Base-by-base conservation (phyloP, 176 grass and related monocot genomes). In the Bolboschoenus planiculmis region DNA sequence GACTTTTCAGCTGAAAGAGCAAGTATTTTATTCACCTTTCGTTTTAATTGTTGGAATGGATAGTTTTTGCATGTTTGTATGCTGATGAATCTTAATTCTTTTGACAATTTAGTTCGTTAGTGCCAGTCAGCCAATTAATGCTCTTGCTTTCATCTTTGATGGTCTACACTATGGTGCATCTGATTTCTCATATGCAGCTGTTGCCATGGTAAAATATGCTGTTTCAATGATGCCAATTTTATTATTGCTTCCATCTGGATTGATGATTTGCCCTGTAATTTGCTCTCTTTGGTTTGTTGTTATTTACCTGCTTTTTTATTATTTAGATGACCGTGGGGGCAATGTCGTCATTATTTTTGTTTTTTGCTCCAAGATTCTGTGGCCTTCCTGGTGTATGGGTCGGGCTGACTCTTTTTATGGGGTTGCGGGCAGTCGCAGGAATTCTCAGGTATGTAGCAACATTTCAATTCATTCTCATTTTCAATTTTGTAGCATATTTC, bases 131-230 rank as follows among this genome's bases (percentile, higher is more conserved):
- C 95, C 92, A 79, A 85, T 95, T 64, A 98, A 98, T 87, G 89
- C 92, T 43, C 83, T 98, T 84, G 95, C 95, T 81, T 98, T 98
- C 81, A 88, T 98, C 83, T 98, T 92, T 63, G 95, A 98, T 79
- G 95, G 95, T 79, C 90, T 98, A 23, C 95, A 93, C 76, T 98
- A 98, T 56, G 92, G 95, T 42, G 82, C 88, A 67, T 98, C 92
- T 87, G 95, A 98, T 94, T 98, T 98, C 85, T 83, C 91, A 54
- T 98, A 98, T 60, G 85, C 88, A 42, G 95, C 88, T 84, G 53
- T 85, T 78, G 90, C 90, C 72, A 98, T 93, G 84, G 95, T 97
- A 94, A 84, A 83, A 36, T 9, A 82, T 58, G 35, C 42, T 70
- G 7, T 81, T 50, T 76, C 34, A 44, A 74, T 74, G 75, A 84